phyloP scores from a whole-genome alignment of 805 yeast species.

The Teunomyces cretensis region DNA sequence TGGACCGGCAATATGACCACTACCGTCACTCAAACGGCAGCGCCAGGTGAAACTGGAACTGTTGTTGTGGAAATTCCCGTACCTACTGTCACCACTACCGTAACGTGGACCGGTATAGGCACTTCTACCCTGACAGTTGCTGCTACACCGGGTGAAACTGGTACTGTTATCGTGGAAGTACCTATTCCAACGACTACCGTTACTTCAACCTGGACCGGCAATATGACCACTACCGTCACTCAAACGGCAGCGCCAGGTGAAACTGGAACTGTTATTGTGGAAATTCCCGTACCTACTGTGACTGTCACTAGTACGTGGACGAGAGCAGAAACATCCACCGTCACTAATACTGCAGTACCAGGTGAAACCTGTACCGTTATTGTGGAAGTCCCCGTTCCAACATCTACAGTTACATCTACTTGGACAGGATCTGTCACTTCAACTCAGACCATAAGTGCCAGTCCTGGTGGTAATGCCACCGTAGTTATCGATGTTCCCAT shows the following conservation, averaged over 20 bases:
- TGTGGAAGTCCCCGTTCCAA: conserved; percentile 17
- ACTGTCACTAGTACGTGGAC: conserved; percentile 12
- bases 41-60: conserved; percentile 12
- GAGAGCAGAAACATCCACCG: conserved; percentile 9
- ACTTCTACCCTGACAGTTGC: conserved; percentile 9
- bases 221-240: not conserved
- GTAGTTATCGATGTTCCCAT: too few relatives aligned
- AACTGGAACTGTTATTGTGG: conserved; percentile 15
- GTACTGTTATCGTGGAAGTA: conserved; percentile 13
- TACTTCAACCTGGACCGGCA: not conserved
- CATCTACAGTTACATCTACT: too few relatives aligned
- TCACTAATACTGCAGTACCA: conserved; percentile 9
- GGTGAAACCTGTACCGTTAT: conserved; percentile 11
- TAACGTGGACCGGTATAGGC: conserved; percentile 10
- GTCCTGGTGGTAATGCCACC: too few relatives aligned
- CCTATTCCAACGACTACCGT: conserved; percentile 12
- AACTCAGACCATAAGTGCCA: too few relatives aligned
- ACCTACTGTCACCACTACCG: conserved; percentile 12
- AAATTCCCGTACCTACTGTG: conserved; percentile 13
- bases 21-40: conserved; percentile 8
- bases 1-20: conserved; percentile 12
- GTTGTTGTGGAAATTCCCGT: conserved; percentile 12
- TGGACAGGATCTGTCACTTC: too few relatives aligned
- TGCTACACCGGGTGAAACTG: conserved; percentile 9
- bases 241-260: conserved; percentile 4